phyloP scores from a whole-genome alignment of 441 rosid species.

The Pelargonium fulgidum region DNA sequence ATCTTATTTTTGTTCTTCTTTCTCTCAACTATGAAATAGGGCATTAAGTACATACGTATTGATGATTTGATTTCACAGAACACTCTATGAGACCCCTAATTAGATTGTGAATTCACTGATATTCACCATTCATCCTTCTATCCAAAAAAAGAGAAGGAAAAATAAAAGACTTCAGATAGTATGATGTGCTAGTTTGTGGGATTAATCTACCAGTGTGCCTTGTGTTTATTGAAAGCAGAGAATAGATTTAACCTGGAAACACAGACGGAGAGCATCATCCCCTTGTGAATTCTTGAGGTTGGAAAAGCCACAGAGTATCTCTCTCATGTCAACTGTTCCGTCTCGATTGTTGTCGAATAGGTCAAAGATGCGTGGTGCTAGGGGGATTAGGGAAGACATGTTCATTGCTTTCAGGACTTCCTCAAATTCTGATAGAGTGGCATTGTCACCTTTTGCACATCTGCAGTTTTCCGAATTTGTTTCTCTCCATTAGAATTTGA shows the following conservation, averaged over 20 bases:
- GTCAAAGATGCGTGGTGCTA: constrained; percentile 61
- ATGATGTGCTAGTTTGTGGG: not conserved
- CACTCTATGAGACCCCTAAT: not conserved
- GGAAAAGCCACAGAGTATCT: constrained; percentile 63
- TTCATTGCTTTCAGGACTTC: constrained; percentile 67
- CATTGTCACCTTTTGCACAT: constrained; percentile 65
- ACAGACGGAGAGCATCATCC: constrained; percentile 59
- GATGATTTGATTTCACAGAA: not conserved
- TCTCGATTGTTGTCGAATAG: constrained; percentile 62
- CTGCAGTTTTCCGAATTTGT: constrained; percentile 27
- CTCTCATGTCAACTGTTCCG: constrained; percentile 71
- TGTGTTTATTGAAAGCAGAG: not conserved
- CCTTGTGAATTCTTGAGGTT: constrained; percentile 62
- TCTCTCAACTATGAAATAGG: not conserved
- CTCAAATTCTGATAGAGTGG: constrained; percentile 54
- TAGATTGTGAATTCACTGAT: not conserved
- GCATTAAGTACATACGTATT: not conserved
- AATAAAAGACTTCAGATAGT: not conserved
- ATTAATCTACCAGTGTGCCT: not conserved
- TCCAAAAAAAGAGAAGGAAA: not conserved
- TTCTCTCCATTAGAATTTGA: not conserved
- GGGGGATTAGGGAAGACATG: constrained; percentile 53
- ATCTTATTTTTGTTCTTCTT: not conserved
- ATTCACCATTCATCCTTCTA: not conserved
- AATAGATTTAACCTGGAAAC: constrained; percentile 46